These are phyloP conservation scores for Gigaspora rosea DNA, from an alignment of 192 early-diverging fungal genomes.

Conservation along the genomic window DNA sequence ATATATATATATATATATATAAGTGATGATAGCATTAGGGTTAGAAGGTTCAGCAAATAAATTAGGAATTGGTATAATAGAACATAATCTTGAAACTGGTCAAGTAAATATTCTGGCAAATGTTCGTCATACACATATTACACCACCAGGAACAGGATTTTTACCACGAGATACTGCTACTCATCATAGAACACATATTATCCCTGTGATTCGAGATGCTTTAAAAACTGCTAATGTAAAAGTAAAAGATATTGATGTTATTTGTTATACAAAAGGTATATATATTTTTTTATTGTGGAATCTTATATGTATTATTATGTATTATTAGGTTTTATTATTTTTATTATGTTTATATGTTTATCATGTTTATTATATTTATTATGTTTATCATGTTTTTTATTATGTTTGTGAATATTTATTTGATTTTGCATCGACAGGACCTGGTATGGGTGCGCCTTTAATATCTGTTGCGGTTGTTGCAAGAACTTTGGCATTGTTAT, in stretches of 20 bases:
- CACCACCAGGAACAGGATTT: constrained; percentile 96
- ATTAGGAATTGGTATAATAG: constrained; percentile 92
- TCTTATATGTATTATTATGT: no score
- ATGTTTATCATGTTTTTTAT: not conserved
- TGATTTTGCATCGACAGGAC: constrained; percentile 58
- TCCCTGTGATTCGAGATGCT: constrained; percentile 75
- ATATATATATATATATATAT: no score
- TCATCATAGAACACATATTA: constrained; percentile 83
- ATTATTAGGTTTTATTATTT: no score
- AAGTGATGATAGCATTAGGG: constrained; percentile 68
- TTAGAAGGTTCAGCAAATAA: constrained; percentile 96
- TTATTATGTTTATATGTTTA: no score
- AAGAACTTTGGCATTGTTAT: constrained; percentile 88
- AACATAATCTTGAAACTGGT: constrained; percentile 63
- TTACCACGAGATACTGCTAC: constrained; percentile 90
- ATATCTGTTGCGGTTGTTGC: constrained; percentile 89
- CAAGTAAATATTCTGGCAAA: constrained; percentile 81
- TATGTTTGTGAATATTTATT: not conserved
- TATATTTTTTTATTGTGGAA: not conserved
- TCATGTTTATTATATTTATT: no score
- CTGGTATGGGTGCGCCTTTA: constrained; percentile 98
- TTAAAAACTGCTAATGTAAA: constrained; percentile 72
- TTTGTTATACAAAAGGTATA: constrained; percentile 92
- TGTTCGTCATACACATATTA: constrained; percentile 90
- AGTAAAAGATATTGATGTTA: constrained; percentile 80